phyloP scores from a whole-genome alignment of 2,329 filamentous ascomycete genomes.

The Alternaria solani region DNA sequence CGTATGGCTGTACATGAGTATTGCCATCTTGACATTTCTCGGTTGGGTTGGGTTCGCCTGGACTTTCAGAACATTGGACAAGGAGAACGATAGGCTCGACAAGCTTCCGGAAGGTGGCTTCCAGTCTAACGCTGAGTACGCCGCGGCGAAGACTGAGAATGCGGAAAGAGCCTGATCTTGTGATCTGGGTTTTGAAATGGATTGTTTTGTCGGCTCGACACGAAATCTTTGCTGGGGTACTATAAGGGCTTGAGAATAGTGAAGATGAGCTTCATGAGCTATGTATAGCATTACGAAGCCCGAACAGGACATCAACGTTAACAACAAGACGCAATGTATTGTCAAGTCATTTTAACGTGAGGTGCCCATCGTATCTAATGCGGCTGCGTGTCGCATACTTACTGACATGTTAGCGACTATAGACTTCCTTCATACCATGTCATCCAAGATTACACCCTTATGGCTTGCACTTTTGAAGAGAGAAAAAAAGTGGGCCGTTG shows the following conservation, averaged over 20 bases:
- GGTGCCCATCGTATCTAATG: background rate
- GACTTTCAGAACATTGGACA: conserved; percentile 39
- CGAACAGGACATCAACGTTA: background rate
- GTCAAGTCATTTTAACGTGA: background rate
- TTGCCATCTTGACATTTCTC: conserved; percentile 43
- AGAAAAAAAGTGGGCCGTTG: background rate
- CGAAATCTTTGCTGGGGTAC: background rate
- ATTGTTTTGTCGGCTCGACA: background rate
- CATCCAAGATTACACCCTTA: background rate
- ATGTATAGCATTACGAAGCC: background rate
- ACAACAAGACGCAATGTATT: background rate
- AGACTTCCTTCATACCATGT: background rate
- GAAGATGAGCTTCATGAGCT: background rate
- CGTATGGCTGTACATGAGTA: conserved; percentile 39
- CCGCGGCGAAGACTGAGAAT: conserved; percentile 20
- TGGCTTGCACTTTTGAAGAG: background rate
- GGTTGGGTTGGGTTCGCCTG: conserved; percentile 41
- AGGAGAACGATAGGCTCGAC: conserved; percentile 43
- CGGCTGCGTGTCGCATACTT: background rate
- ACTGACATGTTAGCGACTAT: background rate
- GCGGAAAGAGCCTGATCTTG: conserved; percentile 11
- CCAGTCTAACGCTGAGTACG: conserved; percentile 23
- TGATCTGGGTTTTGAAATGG: no score
- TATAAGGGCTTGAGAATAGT: background rate
- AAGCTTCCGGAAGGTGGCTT: conserved; percentile 39